These are phyloP conservation scores for Linnemannia zychae DNA, from an alignment of 192 early-diverging fungal genomes.

Conservation along the genomic window DNA sequence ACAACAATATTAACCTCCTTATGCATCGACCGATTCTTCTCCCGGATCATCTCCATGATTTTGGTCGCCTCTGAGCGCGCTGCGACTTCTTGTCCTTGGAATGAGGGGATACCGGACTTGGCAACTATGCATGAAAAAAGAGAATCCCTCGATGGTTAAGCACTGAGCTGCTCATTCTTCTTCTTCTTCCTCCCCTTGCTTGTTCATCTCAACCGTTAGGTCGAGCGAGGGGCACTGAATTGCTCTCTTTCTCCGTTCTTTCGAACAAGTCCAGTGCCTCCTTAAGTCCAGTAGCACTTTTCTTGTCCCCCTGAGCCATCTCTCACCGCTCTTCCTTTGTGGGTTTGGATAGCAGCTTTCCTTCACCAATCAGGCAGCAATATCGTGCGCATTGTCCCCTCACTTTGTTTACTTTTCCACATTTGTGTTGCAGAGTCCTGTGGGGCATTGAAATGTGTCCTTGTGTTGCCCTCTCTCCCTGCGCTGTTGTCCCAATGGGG, in stretches of 20 bases:
- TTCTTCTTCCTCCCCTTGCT: neutral
- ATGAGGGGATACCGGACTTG: constrained; percentile 51
- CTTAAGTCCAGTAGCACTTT: neutral
- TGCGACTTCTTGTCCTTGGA: constrained; percentile 38
- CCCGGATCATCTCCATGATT: constrained; percentile 46
- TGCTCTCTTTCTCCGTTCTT: neutral
- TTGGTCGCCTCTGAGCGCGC: constrained; percentile 29
- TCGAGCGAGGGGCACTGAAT: neutral
- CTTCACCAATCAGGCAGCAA: neutral
- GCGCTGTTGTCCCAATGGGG: neutral
- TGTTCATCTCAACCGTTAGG: neutral
- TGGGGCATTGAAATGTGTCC: neutral
- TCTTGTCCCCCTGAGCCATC: neutral
- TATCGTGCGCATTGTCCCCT: neutral
- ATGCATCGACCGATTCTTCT: constrained; percentile 43
- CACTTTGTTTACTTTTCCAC: neutral
- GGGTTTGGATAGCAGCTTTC: neutral
- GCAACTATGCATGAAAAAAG: constrained; percentile 23
- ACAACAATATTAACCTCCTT: constrained; percentile 66
- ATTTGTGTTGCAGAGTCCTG: neutral
- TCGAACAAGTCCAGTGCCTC: neutral
- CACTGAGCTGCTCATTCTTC: neutral
- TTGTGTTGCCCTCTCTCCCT: neutral
- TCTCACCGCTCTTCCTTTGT: neutral
- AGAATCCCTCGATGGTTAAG: neutral